Evolutionary conservation across 2,329 filamentous ascomycete genomes (phyloP), one percentile per base, ranked within the genome.

Genomic region (Cordyceps pruinosa): DNA sequence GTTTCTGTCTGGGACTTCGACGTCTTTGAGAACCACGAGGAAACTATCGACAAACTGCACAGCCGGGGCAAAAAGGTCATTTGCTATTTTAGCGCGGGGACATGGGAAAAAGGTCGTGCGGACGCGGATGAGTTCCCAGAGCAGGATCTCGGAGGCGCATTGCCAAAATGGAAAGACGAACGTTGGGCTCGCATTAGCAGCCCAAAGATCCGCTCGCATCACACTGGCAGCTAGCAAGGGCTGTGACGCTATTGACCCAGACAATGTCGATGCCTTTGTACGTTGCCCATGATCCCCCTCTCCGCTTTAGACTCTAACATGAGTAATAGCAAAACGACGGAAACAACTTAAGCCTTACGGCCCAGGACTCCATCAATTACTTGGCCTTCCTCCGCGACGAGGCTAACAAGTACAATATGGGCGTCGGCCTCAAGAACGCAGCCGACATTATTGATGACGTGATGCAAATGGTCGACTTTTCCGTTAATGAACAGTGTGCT

Each of bases 41-140:
- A 61, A 15, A 68, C 68, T 2, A 66, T 87, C 58, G 75, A 83
- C 59, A 73, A 84, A 13, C 83, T 86, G 67, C 73, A 78, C 57
- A 81, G 79, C 51, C 68, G 72, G 6, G 79, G 77, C 9, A 81
- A 81, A 65, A 83, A 80, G 60, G 81, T 89, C 55, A 85, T 90
- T 58, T 90, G 87, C 73, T 90, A 90, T 71, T 90, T 90, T 72
- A 86, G 83, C 52, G 86, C 85, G 0, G 87, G 87, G 1, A 85
- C 82, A 8, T 88, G 80, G 63, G 87, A 90, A 69, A 67, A 82
- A 52, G 82, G 78, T 73, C 77, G 87, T 3, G 70, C 76, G 1
- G 87, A 90, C 66, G 75, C 77, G 19, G 66, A 65, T 30, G 63
- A 79, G 5, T 89, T 89, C 65, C 65, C 72, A 8, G 60, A 73